These are phyloP conservation scores for Plasmodium vinckei DNA, from an alignment of 169 alveolate species.

Conservation along the genomic window DNA sequence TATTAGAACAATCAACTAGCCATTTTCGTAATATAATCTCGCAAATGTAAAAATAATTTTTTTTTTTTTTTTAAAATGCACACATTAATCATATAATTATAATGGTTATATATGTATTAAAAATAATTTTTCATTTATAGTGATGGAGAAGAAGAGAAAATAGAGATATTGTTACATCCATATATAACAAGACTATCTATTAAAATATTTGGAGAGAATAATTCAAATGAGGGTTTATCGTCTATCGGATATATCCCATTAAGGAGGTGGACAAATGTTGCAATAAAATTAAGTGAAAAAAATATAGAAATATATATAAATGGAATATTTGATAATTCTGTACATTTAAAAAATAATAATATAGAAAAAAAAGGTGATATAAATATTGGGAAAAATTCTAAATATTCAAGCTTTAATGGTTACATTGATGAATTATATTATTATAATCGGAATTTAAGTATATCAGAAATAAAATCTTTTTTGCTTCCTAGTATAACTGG, in stretches of 20 bases:
- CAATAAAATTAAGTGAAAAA: slow-evolving; percentile 13
- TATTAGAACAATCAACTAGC: slow-evolving; percentile 48
- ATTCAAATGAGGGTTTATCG: slow-evolving; percentile 57
- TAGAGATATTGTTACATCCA: slow-evolving; percentile 40
- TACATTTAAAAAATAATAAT: slow-evolving; percentile 5
- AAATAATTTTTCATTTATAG: neutral
- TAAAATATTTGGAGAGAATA: slow-evolving; percentile 4
- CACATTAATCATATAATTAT: no score
- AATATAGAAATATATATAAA: slow-evolving; percentile 27
- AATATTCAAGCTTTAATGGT: slow-evolving; percentile 63
- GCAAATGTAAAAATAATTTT: slow-evolving; percentile 26
- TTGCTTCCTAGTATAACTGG: slow-evolving; percentile 41
- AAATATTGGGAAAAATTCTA: slow-evolving; percentile 24
- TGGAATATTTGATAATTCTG: slow-evolving; percentile 61
- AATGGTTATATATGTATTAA: no score
- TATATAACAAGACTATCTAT: slow-evolving; percentile 37
- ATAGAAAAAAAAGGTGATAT: slow-evolving; percentile 34
- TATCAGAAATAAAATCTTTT: slow-evolving; percentile 55
- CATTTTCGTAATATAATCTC: slow-evolving; percentile 63
- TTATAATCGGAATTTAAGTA: slow-evolving; percentile 17
- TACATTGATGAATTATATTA: slow-evolving; percentile 53
- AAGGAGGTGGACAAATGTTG: slow-evolving; percentile 67
- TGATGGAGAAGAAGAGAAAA: slow-evolving; percentile 36
- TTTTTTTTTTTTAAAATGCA: neutral
- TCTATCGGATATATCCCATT: slow-evolving; percentile 47